Evolutionary conservation across 2,329 filamentous ascomycete genomes (phyloP).

Genomic region (Leptographium procerum): DNA sequence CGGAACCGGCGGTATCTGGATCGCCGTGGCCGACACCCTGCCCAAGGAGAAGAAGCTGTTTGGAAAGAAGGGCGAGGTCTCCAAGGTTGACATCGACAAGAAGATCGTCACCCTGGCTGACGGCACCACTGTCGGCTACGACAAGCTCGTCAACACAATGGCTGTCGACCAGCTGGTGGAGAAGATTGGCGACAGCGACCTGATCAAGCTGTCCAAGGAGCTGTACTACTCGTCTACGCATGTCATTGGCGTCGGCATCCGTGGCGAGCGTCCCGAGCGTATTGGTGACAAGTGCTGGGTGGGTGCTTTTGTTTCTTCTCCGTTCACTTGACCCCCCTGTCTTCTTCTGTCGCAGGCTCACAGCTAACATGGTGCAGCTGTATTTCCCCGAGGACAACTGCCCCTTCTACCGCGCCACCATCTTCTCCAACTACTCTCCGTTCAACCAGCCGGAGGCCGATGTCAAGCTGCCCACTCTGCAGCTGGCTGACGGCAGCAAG

Average conservation of each 20-base stretch:
- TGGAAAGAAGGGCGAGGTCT: constrained; percentile 72
- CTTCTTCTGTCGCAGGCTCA: not conserved
- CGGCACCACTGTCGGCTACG: constrained; percentile 80
- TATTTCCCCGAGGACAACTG: constrained; percentile 99
- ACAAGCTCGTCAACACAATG: constrained; percentile 94
- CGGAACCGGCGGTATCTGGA: constrained; percentile 98
- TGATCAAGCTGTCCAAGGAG: constrained; percentile 72
- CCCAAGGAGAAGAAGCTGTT: constrained; percentile 87
- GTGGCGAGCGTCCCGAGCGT: constrained; percentile 80
- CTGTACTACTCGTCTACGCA: constrained; percentile 97
- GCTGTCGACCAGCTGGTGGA: constrained; percentile 80
- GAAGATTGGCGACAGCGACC: constrained; percentile 76
- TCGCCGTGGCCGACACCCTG: constrained; percentile 84
- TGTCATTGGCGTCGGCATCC: constrained; percentile 91
- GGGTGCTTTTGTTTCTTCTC: constrained; percentile 20
- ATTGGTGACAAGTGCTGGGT: constrained; percentile 99
- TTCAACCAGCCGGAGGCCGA: constrained; percentile 86
- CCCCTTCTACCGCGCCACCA: constrained; percentile 98
- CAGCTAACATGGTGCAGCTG: constrained; percentile 38
- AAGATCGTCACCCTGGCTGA: constrained; percentile 75
- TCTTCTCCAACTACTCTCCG: constrained; percentile 99
- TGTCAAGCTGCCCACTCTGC: constrained; percentile 75
- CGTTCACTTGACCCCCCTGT: not conserved
- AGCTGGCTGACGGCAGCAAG: constrained; percentile 77
- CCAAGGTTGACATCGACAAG: constrained; percentile 73